Percentiles rank a stretch among this genome's conserved stretches.
Conservation (phyloP, 352 stramenopile genomes). For the Phytophthora sojae region DNA sequence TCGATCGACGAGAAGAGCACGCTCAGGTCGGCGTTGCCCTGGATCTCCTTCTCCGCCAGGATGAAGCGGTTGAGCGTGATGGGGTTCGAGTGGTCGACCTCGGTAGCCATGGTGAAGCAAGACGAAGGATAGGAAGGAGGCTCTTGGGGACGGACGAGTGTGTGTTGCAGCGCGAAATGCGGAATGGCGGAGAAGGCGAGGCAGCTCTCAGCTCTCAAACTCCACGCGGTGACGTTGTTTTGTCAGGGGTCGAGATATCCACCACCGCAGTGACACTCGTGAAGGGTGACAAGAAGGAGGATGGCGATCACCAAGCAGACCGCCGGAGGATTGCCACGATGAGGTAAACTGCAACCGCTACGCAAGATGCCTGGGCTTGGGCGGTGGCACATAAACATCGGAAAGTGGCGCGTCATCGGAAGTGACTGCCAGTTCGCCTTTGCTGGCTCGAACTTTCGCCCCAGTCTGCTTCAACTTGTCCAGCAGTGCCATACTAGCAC, state of each 20-base stretch:
- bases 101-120: conserved; percentile 24
- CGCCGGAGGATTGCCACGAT: conserved; percentile 29
- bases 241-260: conserved; percentile 17
- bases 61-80: conserved; percentile 96
- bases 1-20: conserved; percentile 96
- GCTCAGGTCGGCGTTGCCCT: conserved; percentile 92
- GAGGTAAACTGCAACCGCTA: conserved; percentile 23
- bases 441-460: not conserved
- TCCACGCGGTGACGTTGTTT: conserved; percentile 7
- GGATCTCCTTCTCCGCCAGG: conserved; percentile 89
- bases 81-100: conserved; percentile 78
- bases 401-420: conserved; percentile 1
- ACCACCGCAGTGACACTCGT: conserved; percentile 10
- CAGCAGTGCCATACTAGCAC: not conserved
- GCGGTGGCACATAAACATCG: conserved; percentile 29
- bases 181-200: conserved; percentile 12
- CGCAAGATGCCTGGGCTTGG: not conserved
- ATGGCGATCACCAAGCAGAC: conserved; percentile 5
- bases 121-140: conserved; percentile 2
- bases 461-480: conserved; percentile 7
- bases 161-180: conserved; percentile 23
- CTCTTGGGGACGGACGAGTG: conserved; percentile 12
- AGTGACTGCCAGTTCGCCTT: not conserved
- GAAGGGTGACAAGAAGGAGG: conserved; percentile 2
- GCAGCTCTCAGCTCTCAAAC: not conserved